These are phyloP conservation scores for Chenopodium quinoa DNA, from an alignment of 148 eudicot species.

Conservation along the genomic window DNA sequence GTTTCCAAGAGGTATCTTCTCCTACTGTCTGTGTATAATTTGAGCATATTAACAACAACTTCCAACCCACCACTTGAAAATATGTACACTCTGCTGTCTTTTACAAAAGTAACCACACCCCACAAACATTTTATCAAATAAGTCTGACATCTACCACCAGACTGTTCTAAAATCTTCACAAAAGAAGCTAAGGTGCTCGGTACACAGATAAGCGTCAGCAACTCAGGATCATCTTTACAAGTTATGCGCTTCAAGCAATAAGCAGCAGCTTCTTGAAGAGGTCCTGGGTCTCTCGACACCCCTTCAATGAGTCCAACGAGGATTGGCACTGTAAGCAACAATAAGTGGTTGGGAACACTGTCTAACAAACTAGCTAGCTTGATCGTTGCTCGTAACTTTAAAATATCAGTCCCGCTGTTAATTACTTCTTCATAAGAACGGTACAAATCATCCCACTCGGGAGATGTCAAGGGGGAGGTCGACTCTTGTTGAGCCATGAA, in stretches of 20 bases:
- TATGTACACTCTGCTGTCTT: conserved; percentile 33
- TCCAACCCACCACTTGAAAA: conserved; percentile 42
- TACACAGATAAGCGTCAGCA: conserved; percentile 37
- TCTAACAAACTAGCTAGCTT: conserved; percentile 37
- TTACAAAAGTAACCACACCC: conserved; percentile 38
- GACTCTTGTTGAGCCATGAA: conserved; percentile 27
- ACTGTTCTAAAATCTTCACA: conserved; percentile 34
- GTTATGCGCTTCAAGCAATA: conserved; percentile 47
- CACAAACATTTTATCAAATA: conserved; percentile 47
- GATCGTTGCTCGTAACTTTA: conserved; percentile 32
- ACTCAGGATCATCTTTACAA: conserved; percentile 41
- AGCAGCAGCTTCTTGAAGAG: conserved; percentile 37
- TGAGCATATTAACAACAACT: conserved; percentile 33
- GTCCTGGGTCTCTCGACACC: background rate
- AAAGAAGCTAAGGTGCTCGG: conserved; percentile 43
- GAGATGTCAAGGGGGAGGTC: conserved; percentile 17
- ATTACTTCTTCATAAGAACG: conserved; percentile 32
- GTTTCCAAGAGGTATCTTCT: conserved; percentile 43
- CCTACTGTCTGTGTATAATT: conserved; percentile 23
- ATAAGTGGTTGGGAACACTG: conserved; percentile 39
- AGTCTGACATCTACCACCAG: conserved; percentile 33
- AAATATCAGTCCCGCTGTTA: conserved; percentile 26
- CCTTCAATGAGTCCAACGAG: conserved; percentile 35
- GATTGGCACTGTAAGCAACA: conserved; percentile 36
- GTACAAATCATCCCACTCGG: conserved; percentile 46